A percentile compares a stretch with the other conserved stretches of the same genome.
Conservation (phyloP, 139 green algal species). For the Closterium sp. region DNA sequence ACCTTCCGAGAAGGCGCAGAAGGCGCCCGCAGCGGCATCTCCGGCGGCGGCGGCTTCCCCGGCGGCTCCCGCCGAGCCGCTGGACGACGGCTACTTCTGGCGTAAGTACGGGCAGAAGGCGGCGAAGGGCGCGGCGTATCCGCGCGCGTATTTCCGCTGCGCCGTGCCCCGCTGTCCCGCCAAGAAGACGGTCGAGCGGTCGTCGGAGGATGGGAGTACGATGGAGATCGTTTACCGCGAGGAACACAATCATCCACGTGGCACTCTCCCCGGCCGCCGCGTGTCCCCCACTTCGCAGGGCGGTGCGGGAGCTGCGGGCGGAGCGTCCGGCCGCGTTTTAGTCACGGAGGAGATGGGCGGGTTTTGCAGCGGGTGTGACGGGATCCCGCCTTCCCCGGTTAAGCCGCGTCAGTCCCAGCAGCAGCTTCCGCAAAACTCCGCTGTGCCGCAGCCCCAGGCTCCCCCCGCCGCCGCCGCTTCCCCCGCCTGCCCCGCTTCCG, state of each 20-base stretch:
- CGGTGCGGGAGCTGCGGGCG: not conserved
- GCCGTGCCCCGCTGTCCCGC: constrained; percentile 35
- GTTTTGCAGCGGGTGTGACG: not conserved
- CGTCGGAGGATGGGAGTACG: constrained; percentile 1
- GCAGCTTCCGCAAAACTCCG: not conserved
- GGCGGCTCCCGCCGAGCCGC: not conserved
- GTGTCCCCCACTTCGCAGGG: not conserved
- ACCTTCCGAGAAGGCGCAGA: not conserved
- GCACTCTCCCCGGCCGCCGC: not conserved
- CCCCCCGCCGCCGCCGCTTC: not conserved
- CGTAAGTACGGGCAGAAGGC: constrained; percentile 60
- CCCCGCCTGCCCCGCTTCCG: not conserved
- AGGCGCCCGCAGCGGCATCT: not conserved
- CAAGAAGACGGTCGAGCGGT: constrained; percentile 51
- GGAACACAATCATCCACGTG: constrained; percentile 33
- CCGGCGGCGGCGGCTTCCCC: too few relatives aligned
- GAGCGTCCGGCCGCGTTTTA: too few relatives aligned
- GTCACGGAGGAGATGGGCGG: not conserved
- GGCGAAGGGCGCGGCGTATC: constrained; percentile 47
- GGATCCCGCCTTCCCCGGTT: not conserved
- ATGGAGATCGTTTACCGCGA: constrained; percentile 35
- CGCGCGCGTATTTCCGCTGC: constrained; percentile 56
- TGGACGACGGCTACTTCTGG: constrained; percentile 54
- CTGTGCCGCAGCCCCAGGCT: not conserved
- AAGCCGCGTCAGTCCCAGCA: not conserved